A percentile compares a stretch with the other conserved stretches of the same genome.
phyloP scores from a whole-genome alignment of 208 protist genomes.

The Leishmania aethiopica region DNA sequence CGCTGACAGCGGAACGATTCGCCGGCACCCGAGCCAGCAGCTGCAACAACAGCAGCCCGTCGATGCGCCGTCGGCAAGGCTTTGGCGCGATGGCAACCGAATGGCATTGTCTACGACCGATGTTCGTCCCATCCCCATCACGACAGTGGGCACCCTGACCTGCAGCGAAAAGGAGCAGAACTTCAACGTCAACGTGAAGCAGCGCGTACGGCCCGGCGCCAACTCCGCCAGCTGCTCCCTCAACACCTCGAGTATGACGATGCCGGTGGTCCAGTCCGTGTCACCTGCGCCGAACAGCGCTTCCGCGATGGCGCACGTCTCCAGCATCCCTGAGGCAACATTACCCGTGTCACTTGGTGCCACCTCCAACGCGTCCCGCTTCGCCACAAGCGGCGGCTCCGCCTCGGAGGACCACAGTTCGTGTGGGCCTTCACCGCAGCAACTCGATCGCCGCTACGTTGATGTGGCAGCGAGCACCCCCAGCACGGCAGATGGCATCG shows the following conservation, averaged over 20 bases:
- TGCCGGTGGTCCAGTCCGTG: constrained; percentile 15
- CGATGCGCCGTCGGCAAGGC: constrained; percentile 5
- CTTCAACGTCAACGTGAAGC: constrained; percentile 46
- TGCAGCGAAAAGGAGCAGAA: constrained; percentile 20
- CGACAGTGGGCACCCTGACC: constrained; percentile 35
- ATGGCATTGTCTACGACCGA: constrained; percentile 31
- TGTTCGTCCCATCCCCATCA: constrained; percentile 8
- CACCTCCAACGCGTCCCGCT: not conserved
- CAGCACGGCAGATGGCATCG: not conserved
- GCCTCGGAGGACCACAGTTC: constrained; percentile 12
- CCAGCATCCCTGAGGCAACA: not conserved
- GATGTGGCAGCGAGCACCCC: not conserved
- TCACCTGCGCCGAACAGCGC: not conserved
- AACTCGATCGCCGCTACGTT: not conserved
- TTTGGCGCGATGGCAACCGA: constrained; percentile 30
- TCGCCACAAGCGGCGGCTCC: not conserved
- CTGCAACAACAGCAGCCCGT: not conserved
- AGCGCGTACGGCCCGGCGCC: constrained; percentile 26
- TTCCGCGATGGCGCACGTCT: not conserved
- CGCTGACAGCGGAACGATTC: constrained; percentile 1
- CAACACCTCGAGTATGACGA: constrained; percentile 18
- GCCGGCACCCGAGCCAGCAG: not conserved
- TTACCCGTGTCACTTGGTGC: not conserved
- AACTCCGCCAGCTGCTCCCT: constrained; percentile 25
- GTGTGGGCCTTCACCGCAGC: not conserved